Evolutionary conservation across 768 basidiomycete genomes (phyloP), one percentile per base, ranked within the genome.

Genomic region (Phanerochaete carnosa): DNA sequence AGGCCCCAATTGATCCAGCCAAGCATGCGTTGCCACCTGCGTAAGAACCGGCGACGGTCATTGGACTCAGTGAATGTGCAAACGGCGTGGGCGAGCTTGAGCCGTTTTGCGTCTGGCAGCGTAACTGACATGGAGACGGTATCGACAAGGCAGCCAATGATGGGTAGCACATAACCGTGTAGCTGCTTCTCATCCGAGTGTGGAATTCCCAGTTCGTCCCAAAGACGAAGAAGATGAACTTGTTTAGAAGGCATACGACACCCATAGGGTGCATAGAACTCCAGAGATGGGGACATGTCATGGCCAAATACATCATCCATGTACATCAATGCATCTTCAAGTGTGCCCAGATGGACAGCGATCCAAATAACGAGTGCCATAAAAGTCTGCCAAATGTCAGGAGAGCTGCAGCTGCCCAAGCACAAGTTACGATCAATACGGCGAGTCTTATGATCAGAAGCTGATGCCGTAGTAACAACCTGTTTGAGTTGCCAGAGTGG

Each of bases 71-170:
- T 16, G 53, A 70, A 58, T 2, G 16, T 35, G 7, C 49, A 2
- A 37, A 66, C 61, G 26, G 51, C 54, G 0, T 25, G 15, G 0
- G 64, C 49, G 0, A 67, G 52, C 11, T 63, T 53, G 16, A 2
- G 8, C 0, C 23, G 19, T 3, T 43, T 6, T 0, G 61, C 55
- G 1, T 19, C 11, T 4, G 68, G 53, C 22, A 72, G 39, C 6
- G 74, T 66, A 52, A 77, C 62, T 0, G 70, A 70, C 69, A 78
- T 71, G 0, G 45, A 51, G 29, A 71, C 67, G 0, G 74, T 45
- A 58, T 81, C 73, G 28, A 80, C 75, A 0, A 68, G 29, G 59
- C 77, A 76, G 23, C 80, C 76, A 58, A 80, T 74, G 61, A 80
- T 73, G 2, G 65, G 64, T 15, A 81, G 70, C 0, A 33, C 8